Evolutionary conservation across 2,329 filamentous ascomycete species (phyloP).

Genomic region (Aspergillus ochraceoroseus): DNA sequence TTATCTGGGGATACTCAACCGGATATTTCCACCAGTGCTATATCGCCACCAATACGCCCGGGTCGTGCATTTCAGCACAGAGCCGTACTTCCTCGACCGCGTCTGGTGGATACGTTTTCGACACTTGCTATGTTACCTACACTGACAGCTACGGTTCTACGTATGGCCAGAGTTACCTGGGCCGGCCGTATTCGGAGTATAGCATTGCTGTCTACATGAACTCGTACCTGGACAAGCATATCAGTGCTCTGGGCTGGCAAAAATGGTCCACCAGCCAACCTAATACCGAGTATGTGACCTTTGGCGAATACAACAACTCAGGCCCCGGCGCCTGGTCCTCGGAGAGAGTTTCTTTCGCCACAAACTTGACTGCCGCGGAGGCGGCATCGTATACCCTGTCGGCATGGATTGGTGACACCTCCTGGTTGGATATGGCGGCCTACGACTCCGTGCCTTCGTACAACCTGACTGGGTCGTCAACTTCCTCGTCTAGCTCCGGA

Average conservation of each 20-base stretch:
- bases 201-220: slow-evolving; percentile 36
- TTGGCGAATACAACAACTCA: slow-evolving; percentile 34
- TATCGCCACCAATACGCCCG: slow-evolving; percentile 31
- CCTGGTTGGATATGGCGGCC: slow-evolving; percentile 43
- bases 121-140: slow-evolving; percentile 25
- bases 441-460: slow-evolving; percentile 40
- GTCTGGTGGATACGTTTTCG: slow-evolving; percentile 31
- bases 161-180: slow-evolving; percentile 29
- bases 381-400: slow-evolving; percentile 36
- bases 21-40: slow-evolving; percentile 32
- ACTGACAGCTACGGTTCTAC: slow-evolving; percentile 20
- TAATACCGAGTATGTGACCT: slow-evolving; percentile 35
- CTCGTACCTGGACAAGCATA: slow-evolving; percentile 25
- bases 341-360: slow-evolving; percentile 35
- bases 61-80: slow-evolving; percentile 31
- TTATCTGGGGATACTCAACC: slow-evolving; percentile 35
- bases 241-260: slow-evolving; percentile 32
- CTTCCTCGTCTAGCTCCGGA: not conserved
- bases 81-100: slow-evolving; percentile 25
- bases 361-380: slow-evolving; percentile 33
- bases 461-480: slow-evolving; percentile 21
- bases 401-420: slow-evolving; percentile 40
- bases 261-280: slow-evolving; percentile 32
- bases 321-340: slow-evolving; percentile 34
- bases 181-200: slow-evolving; percentile 34